Evolutionary conservation across 257 asterid genomes (phyloP).

Genomic region (Solanum rostratum): DNA sequence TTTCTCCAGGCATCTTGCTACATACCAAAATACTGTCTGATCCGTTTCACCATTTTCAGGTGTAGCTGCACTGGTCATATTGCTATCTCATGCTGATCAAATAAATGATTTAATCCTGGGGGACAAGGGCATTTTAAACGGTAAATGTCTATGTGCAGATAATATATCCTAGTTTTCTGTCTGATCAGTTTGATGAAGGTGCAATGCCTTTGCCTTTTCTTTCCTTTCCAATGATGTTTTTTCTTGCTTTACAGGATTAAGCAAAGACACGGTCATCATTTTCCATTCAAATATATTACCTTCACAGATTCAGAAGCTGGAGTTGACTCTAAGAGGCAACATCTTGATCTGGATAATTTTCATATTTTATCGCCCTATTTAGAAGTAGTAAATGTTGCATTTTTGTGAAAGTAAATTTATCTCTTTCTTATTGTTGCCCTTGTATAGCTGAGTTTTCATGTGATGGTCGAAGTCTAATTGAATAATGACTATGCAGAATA

Average conservation of each 20-base stretch:
- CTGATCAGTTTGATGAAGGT: slow-evolving; percentile 8
- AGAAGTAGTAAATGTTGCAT: neutral
- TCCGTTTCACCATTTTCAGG: slow-evolving; percentile 23
- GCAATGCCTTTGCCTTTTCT: neutral
- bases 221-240: neutral
- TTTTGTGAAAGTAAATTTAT: neutral
- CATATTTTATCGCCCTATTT: neutral
- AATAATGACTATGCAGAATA: neutral
- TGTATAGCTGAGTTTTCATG: neutral
- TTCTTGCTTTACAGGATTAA: slow-evolving; percentile 39
- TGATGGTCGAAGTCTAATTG: neutral
- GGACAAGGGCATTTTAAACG: slow-evolving; percentile 52
- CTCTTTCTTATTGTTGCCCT: neutral
- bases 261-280: slow-evolving; percentile 53
- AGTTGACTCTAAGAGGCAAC: slow-evolving; percentile 57
- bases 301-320: slow-evolving; percentile 49
- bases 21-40: neutral
- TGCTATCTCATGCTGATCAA: slow-evolving; percentile 69
- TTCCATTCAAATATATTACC: slow-evolving; percentile 63
- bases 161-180: slow-evolving; percentile 2
- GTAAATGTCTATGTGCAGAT: slow-evolving; percentile 23
- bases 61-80: slow-evolving; percentile 64
- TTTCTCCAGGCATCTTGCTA: neutral
- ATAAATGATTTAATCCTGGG: slow-evolving; percentile 42
- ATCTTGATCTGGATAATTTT: neutral